These are phyloP conservation scores for Talaromyces rugulosus DNA, from an alignment of 2,329 filamentous ascomycete genomes.

Conservation along the genomic window DNA sequence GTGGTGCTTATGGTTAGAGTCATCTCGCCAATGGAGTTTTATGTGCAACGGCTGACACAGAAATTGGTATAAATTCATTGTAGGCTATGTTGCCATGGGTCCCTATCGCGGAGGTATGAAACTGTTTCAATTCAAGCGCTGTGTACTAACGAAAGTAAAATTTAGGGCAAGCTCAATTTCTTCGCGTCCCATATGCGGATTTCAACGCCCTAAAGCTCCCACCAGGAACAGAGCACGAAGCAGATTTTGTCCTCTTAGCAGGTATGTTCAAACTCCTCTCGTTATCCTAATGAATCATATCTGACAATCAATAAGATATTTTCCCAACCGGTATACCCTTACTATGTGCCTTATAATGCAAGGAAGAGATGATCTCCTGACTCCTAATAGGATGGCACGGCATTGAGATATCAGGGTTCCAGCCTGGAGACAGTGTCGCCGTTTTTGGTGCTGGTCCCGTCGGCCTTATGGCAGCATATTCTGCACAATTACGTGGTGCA, in stretches of 20 bases:
- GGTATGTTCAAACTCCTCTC: conserved; percentile 8
- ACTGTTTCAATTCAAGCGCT: too few relatives aligned
- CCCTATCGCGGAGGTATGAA: conserved; percentile 46
- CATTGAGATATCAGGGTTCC: conserved; percentile 34
- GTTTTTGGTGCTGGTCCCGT: conserved; percentile 63
- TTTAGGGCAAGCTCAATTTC: conserved; percentile 55
- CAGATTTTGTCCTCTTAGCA: conserved; percentile 34
- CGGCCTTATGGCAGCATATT: conserved; percentile 63
- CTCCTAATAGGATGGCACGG: conserved; percentile 29
- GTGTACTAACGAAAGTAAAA: too few relatives aligned
- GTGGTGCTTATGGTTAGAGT: conserved; percentile 49
- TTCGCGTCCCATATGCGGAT: conserved; percentile 63
- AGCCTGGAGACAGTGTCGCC: conserved; percentile 52
- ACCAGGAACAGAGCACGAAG: conserved; percentile 57
- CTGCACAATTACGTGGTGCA: conserved; percentile 56
- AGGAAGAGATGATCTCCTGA: too few relatives aligned
- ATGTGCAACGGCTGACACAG: too few relatives aligned
- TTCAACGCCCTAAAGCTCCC: conserved; percentile 63
- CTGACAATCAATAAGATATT: conserved; percentile 21
- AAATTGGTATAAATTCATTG: neutral
- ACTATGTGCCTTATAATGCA: too few relatives aligned
- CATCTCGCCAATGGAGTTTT: neutral
- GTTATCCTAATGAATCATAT: too few relatives aligned
- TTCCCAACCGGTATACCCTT: conserved; percentile 26
- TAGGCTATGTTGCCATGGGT: conserved; percentile 48